Percentiles rank a stretch among this genome's conserved stretches.
These are phyloP conservation scores for Cystoisospora suis DNA, from an alignment of 169 alveolate species.

Conservation along the genomic window DNA sequence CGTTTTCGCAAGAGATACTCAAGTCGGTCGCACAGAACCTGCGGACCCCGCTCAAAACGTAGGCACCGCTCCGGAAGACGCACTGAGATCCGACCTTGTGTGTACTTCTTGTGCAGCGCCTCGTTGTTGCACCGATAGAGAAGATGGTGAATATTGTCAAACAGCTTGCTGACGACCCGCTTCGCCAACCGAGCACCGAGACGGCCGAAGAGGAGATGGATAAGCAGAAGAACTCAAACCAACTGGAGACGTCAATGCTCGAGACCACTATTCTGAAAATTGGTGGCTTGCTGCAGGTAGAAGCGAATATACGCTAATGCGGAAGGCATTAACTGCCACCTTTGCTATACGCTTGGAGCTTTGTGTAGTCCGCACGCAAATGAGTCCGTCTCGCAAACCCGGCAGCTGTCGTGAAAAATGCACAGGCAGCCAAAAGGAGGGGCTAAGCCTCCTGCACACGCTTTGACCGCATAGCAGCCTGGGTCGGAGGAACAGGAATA, in stretches of 20 bases:
- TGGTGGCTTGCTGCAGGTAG: constrained; percentile 78
- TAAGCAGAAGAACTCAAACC: neutral
- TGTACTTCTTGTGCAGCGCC: constrained; percentile 6
- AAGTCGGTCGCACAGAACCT: constrained; percentile 27
- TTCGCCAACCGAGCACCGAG: constrained; percentile 17
- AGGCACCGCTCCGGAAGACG: neutral
- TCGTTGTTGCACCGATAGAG: constrained; percentile 86
- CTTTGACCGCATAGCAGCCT: no score
- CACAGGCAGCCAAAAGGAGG: no score
- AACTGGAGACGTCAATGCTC: constrained; percentile 80
- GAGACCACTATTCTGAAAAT: constrained; percentile 88
- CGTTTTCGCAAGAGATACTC: constrained; percentile 78
- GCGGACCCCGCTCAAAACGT: neutral
- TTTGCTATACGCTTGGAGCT: no score
- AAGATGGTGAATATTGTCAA: constrained; percentile 84
- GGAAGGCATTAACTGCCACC: no score
- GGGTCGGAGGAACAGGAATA: no score
- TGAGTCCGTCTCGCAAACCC: no score
- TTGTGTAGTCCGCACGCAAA: no score
- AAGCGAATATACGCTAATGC: no score
- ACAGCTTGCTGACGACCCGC: constrained; percentile 82
- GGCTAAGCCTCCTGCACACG: no score
- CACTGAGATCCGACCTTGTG: neutral
- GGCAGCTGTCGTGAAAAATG: no score
- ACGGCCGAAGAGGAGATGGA: constrained; percentile 69